Conservation (phyloP, 2,329 filamentous ascomycete species). For the Venturia carpophila region DNA sequence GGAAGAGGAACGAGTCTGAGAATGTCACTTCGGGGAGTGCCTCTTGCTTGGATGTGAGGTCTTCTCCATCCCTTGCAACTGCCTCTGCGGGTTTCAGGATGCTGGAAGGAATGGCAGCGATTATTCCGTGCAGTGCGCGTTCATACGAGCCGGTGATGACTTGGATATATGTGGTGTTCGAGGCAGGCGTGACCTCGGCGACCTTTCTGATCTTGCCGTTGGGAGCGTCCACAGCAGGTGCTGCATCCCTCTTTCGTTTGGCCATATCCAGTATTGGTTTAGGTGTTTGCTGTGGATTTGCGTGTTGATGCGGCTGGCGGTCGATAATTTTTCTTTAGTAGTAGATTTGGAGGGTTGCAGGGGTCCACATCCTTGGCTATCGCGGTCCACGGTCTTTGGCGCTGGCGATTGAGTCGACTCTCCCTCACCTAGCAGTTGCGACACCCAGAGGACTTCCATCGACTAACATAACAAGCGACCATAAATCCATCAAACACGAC, state of each 20-base stretch:
- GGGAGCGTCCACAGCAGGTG: slow-evolving; percentile 11
- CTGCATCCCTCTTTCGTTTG: slow-evolving; percentile 23
- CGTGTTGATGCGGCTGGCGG: slow-evolving; percentile 1
- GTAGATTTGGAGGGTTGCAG: background rate
- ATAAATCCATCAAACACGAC: slow-evolving; percentile 13
- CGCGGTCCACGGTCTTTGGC: background rate
- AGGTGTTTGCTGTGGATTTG: background rate
- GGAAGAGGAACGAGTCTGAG: slow-evolving; percentile 90
- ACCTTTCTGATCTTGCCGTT: slow-evolving; percentile 17
- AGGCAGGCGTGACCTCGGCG: slow-evolving; percentile 14
- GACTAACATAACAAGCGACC: background rate
- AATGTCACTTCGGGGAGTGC: slow-evolving; percentile 50
- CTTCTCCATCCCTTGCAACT: slow-evolving; percentile 22
- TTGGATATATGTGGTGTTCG: slow-evolving; percentile 55
- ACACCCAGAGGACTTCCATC: slow-evolving; percentile 3
- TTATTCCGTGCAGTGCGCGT: slow-evolving; percentile 80
- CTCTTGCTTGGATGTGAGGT: slow-evolving; percentile 7
- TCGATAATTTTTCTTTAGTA: slow-evolving; percentile 4
- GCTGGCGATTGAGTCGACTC: background rate
- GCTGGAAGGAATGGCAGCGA: slow-evolving; percentile 55
- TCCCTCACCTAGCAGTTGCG: too few species aligned
- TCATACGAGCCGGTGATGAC: slow-evolving; percentile 93
- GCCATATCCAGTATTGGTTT: slow-evolving; percentile 19
- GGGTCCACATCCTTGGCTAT: background rate
- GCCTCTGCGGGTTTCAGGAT: slow-evolving; percentile 22